Conservation (phyloP, 2,329 filamentous ascomycete species). For the Tolypocladium paradoxum region DNA sequence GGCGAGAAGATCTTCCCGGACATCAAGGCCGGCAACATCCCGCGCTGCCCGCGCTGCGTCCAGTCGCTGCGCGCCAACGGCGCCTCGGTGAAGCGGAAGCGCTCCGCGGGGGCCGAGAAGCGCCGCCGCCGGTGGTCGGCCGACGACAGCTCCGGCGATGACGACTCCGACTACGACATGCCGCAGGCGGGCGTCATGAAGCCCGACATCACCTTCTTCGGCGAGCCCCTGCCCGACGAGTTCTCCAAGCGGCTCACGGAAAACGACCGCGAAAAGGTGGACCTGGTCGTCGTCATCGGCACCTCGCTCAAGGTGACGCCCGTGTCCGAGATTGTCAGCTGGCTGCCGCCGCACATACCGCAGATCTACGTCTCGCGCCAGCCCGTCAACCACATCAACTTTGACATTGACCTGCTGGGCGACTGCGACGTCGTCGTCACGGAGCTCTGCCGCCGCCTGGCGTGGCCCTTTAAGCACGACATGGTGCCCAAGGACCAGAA, state of each 20-base stretch:
- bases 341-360: constrained; percentile 67
- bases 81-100: constrained; percentile 25
- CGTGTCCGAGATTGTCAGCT: constrained; percentile 81
- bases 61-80: constrained; percentile 31
- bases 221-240: constrained; percentile 73
- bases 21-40: constrained; percentile 65
- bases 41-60: constrained; percentile 64
- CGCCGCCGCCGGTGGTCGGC: constrained; percentile 24
- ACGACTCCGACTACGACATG: constrained; percentile 41
- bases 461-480: constrained; percentile 71
- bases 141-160: constrained; percentile 30
- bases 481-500: constrained; percentile 65
- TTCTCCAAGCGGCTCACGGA: constrained; percentile 76
- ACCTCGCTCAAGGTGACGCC: constrained; percentile 93
- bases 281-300: constrained; percentile 91
- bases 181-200: constrained; percentile 75
- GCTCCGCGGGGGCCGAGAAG: constrained; percentile 25
- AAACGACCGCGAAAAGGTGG: constrained; percentile 67
- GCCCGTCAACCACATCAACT: constrained; percentile 80
- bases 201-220: constrained; percentile 97
- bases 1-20: constrained; percentile 73
- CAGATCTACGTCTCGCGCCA: constrained; percentile 85
- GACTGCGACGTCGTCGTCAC: constrained; percentile 86
- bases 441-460: constrained; percentile 71
- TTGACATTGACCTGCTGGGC: constrained; percentile 92